phyloP scores from a whole-genome alignment of 371 early-diverging fungal genomes.

The Mucor racemosus region DNA sequence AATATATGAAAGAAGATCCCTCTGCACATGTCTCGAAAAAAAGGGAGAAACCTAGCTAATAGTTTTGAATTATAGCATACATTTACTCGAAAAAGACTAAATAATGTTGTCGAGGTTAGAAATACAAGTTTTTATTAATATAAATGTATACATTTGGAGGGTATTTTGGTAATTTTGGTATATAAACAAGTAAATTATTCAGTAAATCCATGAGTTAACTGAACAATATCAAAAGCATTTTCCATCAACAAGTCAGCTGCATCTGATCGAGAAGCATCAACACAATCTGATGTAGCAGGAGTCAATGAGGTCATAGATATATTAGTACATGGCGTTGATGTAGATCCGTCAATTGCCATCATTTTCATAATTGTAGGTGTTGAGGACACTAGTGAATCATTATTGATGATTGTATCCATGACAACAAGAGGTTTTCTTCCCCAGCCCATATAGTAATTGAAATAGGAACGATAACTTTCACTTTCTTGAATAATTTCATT shows the following conservation, averaged over 20 bases:
- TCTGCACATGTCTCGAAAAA: neutral
- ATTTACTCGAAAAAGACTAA: too few relatives aligned
- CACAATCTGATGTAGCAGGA: neutral
- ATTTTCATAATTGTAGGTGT: neutral
- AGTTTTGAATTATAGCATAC: neutral
- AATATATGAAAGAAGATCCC: too few relatives aligned
- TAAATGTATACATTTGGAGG: neutral
- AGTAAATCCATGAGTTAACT: conserved; percentile 22
- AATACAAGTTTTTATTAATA: neutral
- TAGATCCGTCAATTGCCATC: neutral
- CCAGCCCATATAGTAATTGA: conserved; percentile 43
- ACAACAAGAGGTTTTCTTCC: conserved; percentile 39
- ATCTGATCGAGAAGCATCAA: neutral
- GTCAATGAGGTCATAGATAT: neutral
- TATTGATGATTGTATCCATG: neutral
- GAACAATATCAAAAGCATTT: conserved; percentile 25
- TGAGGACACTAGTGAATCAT: neutral
- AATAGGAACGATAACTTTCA: conserved; percentile 24
- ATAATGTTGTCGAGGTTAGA: neutral
- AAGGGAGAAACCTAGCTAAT: neutral
- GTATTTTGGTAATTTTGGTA: neutral
- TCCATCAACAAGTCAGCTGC: neutral
- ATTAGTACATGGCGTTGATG: neutral
- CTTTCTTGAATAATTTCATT: conserved; percentile 23
- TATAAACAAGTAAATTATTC: conserved; percentile 12